Base-by-base conservation (phyloP, 495 filamentous ascomycete genomes). In the Symbiotaphrina buchneri region DNA sequence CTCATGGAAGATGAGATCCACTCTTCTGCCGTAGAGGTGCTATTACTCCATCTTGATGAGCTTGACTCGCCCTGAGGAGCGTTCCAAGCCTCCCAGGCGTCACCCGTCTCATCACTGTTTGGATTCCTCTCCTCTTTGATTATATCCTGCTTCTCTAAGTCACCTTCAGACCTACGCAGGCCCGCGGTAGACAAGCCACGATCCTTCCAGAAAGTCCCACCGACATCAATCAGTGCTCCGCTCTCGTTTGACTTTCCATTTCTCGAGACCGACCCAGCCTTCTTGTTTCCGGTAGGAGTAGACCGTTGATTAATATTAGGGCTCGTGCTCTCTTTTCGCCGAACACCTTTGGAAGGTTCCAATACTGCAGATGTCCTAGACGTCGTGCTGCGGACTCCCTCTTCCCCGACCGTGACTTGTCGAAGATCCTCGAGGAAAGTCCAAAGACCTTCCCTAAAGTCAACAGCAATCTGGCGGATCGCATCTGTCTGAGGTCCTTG, bases 341-440 rank as follows among this genome's bases (percentile, higher is more conserved):
- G n/a, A n/a, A n/a, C n/a, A n/a, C n/a, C n/a, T n/a, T n/a, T n/a
- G n/a, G n/a, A n/a, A n/a, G n/a, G n/a, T n/a, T n/a, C n/a, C n/a
- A n/a, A n/a, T n/a, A n/a, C n/a, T n/a, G n/a, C n/a, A n/a, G n/a
- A n/a, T n/a, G n/a, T n/a, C n/a, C 56, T 43, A 21, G 53, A 50
- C 40, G 54, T 55, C 11, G 55, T 61, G 23, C 63, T 71, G 32
- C 58, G 68, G 35, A 81, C 68, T 7, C 67, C 77, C 49, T 95
- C 87, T 19, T 95, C 87, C 23, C 85, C 87, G 8, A 94, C 79
- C 2, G 87, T 91, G 10, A 81, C 87, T 52, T 97, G 87, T 39
- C 82, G 62, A 17, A 97, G 63, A 49, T 95, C 87, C 45, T 95
- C 87, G 37, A 94, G 63, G 48, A 95, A 97, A 10, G 81, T 93